Conservation (phyloP, 768 basidiomycete genomes). For the Russula olivacea region DNA sequence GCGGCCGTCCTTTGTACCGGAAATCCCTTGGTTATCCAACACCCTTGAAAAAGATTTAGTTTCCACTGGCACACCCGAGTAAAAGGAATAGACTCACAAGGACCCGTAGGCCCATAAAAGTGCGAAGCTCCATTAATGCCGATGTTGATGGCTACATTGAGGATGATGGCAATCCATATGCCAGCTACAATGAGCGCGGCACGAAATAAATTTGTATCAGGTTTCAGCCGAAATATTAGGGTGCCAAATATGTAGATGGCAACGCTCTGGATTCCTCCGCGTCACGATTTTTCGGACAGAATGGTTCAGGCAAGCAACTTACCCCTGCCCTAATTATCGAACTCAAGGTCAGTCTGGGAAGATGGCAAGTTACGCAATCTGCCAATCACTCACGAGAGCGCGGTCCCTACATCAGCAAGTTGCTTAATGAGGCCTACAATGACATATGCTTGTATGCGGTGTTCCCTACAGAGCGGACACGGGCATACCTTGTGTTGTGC, state of each 20-base stretch:
- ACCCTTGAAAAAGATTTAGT: constrained; percentile 36
- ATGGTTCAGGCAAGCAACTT: background rate
- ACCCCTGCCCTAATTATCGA: constrained; percentile 12
- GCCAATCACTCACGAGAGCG: constrained; percentile 24
- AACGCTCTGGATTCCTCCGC: constrained; percentile 29
- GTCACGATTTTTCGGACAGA: background rate
- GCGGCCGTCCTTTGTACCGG: constrained; percentile 38
- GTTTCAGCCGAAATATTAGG: constrained; percentile 34
- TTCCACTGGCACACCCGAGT: background rate
- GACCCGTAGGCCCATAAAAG: constrained; percentile 40
- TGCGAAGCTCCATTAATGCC: constrained; percentile 32
- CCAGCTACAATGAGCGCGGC: constrained; percentile 32
- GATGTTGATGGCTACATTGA: constrained; percentile 38
- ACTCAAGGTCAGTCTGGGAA: background rate
- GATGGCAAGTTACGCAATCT: background rate
- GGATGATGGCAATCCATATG: constrained; percentile 39
- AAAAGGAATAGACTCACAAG: constrained; percentile 32
- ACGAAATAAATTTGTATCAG: constrained; percentile 29
- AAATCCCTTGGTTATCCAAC: constrained; percentile 42
- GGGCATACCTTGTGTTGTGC: constrained; percentile 19
- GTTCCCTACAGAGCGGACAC: background rate
- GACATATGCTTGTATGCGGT: background rate
- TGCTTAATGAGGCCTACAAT: constrained; percentile 21
- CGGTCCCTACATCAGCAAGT: constrained; percentile 22
- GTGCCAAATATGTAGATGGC: constrained; percentile 39